These are phyloP conservation scores for Alternaria consortialis DNA, from an alignment of 2,329 filamentous ascomycete genomes.

Conservation along the genomic window DNA sequence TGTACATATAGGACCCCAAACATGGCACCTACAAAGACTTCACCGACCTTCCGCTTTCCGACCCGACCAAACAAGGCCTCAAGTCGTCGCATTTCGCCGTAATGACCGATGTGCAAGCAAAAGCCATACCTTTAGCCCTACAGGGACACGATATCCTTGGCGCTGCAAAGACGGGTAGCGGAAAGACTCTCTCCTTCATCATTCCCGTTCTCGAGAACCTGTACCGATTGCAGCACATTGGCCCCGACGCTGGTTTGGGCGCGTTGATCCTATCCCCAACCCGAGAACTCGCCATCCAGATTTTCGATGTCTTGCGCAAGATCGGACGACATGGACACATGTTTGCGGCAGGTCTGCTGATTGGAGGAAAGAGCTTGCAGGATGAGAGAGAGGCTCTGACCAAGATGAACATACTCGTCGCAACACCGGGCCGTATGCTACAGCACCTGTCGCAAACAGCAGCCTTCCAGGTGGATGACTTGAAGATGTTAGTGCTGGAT, in stretches of 20 bases:
- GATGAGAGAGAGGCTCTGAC: slow-evolving; percentile 86
- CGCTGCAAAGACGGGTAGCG: slow-evolving; percentile 93
- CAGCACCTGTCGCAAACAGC: slow-evolving; percentile 96
- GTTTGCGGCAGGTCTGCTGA: slow-evolving; percentile 92
- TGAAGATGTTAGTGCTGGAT: slow-evolving; percentile 92
- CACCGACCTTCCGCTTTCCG: slow-evolving; percentile 83
- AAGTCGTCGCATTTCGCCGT: slow-evolving; percentile 87
- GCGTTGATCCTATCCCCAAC: slow-evolving; percentile 94
- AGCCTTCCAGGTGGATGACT: slow-evolving; percentile 85
- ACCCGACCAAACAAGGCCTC: slow-evolving; percentile 79
- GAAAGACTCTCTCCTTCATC: slow-evolving; percentile 93
- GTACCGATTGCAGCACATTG: slow-evolving; percentile 87
- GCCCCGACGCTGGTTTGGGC: slow-evolving; percentile 84
- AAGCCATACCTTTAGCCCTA: slow-evolving; percentile 86
- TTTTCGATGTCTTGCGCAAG: slow-evolving; percentile 92
- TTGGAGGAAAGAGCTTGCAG: slow-evolving; percentile 88
- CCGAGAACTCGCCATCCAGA: slow-evolving; percentile 93
- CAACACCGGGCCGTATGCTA: slow-evolving; percentile 91
- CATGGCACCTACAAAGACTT: slow-evolving; percentile 72
- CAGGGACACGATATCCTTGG: slow-evolving; percentile 89
- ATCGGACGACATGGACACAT: slow-evolving; percentile 83
- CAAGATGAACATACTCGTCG: slow-evolving; percentile 96
- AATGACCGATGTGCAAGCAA: slow-evolving; percentile 89
- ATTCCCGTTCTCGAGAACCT: slow-evolving; percentile 92
- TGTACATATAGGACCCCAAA: slow-evolving; percentile 65